These are phyloP conservation scores for Medicago ruthenica DNA, from an alignment of 306 rosid genomes.

Conservation along the genomic window DNA sequence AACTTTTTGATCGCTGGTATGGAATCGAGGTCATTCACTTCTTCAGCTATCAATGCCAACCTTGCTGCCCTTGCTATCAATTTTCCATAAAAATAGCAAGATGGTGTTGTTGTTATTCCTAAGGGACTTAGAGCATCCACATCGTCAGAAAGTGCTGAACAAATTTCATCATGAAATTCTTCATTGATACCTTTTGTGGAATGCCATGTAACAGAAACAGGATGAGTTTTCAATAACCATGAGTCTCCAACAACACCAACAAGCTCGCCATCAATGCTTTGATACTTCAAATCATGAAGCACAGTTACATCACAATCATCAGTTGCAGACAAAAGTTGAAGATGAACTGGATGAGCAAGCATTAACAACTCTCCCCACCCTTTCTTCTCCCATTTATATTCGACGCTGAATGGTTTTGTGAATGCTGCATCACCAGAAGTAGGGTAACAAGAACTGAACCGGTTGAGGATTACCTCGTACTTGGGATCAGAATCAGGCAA, in stretches of 20 bases:
- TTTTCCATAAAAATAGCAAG: conserved; percentile 79
- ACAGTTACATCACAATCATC: conserved; percentile 50
- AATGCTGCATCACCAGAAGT: conserved; percentile 68
- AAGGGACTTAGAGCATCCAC: conserved; percentile 56
- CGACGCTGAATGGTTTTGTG: conserved; percentile 61
- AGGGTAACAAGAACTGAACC: conserved; percentile 72
- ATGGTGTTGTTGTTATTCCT: conserved; percentile 51
- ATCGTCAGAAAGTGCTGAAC: conserved; percentile 62
- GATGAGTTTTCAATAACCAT: conserved; percentile 65
- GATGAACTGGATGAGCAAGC: conserved; percentile 92
- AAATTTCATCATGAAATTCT: conserved; percentile 58
- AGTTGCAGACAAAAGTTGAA: conserved; percentile 51
- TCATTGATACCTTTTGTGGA: conserved; percentile 64
- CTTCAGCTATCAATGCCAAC: conserved; percentile 87
- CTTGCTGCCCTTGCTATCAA: conserved; percentile 80
- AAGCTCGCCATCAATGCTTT: conserved; percentile 85
- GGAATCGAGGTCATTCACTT: conserved; percentile 58
- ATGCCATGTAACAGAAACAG: conserved; percentile 82
- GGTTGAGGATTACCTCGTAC: conserved; percentile 58
- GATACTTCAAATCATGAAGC: conserved; percentile 67
- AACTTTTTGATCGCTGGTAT: conserved; percentile 57
- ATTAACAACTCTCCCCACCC: conserved; percentile 82
- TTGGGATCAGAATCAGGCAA: conserved; percentile 60
- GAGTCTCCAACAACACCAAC: conserved; percentile 88
- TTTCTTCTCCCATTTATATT: conserved; percentile 73